Evolutionary conservation across 2,329 filamentous ascomycete genomes (phyloP), one percentile per base, ranked within the genome.

Genomic region (Colletotrichum euphorbiae): DNA sequence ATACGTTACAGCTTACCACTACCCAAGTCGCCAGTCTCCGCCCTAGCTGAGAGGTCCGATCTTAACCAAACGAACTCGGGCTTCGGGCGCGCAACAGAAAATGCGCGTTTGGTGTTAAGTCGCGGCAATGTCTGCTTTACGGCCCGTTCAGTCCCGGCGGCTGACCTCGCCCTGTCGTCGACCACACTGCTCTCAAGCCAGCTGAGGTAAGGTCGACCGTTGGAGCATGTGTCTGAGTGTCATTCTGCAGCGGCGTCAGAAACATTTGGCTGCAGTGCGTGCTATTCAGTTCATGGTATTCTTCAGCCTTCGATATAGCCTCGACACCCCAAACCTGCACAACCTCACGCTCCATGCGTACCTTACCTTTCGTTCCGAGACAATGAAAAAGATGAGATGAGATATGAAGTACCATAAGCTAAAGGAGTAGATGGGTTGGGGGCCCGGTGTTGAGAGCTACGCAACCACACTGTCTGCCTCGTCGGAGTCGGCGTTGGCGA

Each of bases 61-160:
- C 40, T n/a, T n/a, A n/a, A n/a, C n/a, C 62, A 66, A 61, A 55
- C 57, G 42, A 66, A 62, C 57, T 62, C 48, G 48, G 63, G 55
- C 57, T 62, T 40, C 33, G 50, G 33, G 57, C 48, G 17, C 40
- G 48, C 63, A 55, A 62, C 33, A 66, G 57, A 55, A 62, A 21
- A 40, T 55, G 63, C 48, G 42, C n/a, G 62, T 54, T 40, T 55
- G 63, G 63, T 62, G 63, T 66, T 57, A 55, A 55, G 57, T 55
- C 40, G 45, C 13, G 33, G 48, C 62, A 62, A 21, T 40, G 62
- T 48, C 57, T 66, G 40, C 57, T 21, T 6, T 40, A 21, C 36
- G 57, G 63, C 21, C 63, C 56, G 56, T 66, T 62, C 28, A 54
- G 51, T 9, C 33, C 51, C 17, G 9, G 51, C 51, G 12, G 51